Evolutionary conservation across 371 early-diverging fungal genomes (phyloP).

Genomic region (Neoconidiobolus thromboides): DNA sequence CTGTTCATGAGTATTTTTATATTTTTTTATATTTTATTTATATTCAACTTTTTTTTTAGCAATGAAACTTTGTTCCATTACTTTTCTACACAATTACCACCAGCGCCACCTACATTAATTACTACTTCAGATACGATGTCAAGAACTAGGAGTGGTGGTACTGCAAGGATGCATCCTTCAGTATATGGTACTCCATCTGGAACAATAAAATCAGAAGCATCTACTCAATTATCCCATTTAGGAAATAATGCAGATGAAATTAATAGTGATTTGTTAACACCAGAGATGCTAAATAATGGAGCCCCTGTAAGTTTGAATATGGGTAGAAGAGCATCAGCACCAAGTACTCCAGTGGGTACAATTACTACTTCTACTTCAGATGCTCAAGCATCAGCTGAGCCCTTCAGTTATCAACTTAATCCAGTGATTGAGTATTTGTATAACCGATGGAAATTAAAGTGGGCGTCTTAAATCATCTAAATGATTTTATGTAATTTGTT

Average conservation of each 20-base stretch:
- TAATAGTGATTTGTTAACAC: not conserved
- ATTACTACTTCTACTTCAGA: constrained; percentile 6
- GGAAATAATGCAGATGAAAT: too few relatives aligned
- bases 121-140: not conserved
- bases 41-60: not conserved
- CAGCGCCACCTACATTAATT: constrained; percentile 2
- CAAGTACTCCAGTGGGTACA: constrained; percentile 4
- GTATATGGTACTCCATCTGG: constrained; percentile 5
- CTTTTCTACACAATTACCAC: constrained; percentile 7
- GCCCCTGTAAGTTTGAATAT: not conserved
- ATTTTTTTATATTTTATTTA: not conserved
- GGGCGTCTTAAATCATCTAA: not conserved
- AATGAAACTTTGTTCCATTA: constrained; percentile 7
- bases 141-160: not conserved
- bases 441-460: constrained; percentile 8
- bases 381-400: constrained; percentile 5
- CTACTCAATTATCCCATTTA: too few relatives aligned
- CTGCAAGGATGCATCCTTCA: not conserved
- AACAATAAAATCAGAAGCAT: not conserved
- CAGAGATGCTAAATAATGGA: not conserved
- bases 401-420: constrained; percentile 5
- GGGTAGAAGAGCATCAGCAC: not conserved
- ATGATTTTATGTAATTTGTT: too few relatives aligned
- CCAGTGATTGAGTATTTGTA: constrained; percentile 7
- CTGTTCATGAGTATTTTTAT: constrained; percentile 6